Evolutionary conservation across 2,329 filamentous ascomycete genomes (phyloP).

Genomic region (Trichoderma pleuroti): DNA sequence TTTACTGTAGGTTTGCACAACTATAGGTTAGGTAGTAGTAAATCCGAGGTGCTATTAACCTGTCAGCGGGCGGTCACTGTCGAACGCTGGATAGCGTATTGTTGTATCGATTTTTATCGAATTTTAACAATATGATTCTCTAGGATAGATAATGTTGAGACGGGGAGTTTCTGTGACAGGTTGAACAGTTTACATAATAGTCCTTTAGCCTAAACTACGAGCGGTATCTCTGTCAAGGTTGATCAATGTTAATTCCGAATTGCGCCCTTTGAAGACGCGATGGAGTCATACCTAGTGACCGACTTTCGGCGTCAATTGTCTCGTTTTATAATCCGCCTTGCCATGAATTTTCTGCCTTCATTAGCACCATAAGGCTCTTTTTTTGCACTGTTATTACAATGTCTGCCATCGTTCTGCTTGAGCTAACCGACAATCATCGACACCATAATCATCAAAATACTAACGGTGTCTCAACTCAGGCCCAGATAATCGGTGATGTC

Average conservation of each 20-base stretch:
- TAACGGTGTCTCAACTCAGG: background rate
- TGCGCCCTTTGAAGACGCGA: background rate
- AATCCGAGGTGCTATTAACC: too few relatives aligned
- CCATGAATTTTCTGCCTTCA: background rate
- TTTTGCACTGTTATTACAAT: background rate
- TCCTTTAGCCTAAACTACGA: background rate
- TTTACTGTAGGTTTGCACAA: background rate
- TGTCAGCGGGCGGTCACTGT: accelerated
- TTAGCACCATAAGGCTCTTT: background rate
- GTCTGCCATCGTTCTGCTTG: background rate
- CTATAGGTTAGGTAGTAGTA: too few relatives aligned
- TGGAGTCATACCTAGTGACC: background rate
- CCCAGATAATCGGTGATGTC: background rate
- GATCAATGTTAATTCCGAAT: background rate
- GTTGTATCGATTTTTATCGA: background rate
- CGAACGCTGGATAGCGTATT: background rate
- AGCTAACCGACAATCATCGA: background rate
- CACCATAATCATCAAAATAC: background rate
- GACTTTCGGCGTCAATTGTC: background rate
- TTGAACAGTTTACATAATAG: background rate
- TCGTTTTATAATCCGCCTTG: background rate
- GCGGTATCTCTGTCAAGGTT: background rate
- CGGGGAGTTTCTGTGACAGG: background rate
- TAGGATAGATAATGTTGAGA: background rate
- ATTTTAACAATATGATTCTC: accelerated